These are phyloP conservation scores for Podospora pseudopauciseta DNA, from an alignment of 495 filamentous ascomycete species.

Conservation along the genomic window DNA sequence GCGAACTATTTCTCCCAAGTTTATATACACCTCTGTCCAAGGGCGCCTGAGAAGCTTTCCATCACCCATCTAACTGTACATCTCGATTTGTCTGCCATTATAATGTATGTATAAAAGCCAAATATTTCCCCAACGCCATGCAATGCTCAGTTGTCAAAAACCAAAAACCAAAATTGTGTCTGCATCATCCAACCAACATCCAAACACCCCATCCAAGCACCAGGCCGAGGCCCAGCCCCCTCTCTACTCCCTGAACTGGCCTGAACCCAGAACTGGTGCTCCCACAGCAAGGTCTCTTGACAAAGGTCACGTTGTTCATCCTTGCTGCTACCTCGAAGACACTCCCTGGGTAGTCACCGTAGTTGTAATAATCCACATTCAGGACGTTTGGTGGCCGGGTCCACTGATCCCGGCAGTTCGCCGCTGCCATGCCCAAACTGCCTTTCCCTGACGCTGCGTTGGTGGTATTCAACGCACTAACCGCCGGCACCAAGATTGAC, in stretches of 20 bases:
- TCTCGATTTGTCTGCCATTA: background rate
- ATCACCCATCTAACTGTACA: background rate
- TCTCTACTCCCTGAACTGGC: slow-evolving; percentile 4
- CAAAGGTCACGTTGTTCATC: slow-evolving; percentile 82
- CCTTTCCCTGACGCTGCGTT: slow-evolving; percentile 64
- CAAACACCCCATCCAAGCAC: slow-evolving; percentile 18
- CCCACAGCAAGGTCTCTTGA: slow-evolving; percentile 68
- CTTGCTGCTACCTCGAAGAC: slow-evolving; percentile 87
- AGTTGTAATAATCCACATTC: slow-evolving; percentile 86
- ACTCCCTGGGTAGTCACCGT: slow-evolving; percentile 63
- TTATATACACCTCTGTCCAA: no score
- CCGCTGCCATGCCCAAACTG: slow-evolving; percentile 66
- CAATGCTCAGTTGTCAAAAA: slow-evolving; percentile 11
- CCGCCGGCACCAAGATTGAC: slow-evolving; percentile 72
- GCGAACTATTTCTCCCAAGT: no score
- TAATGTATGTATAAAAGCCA: background rate
- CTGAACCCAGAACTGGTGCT: slow-evolving; percentile 25
- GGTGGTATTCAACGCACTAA: slow-evolving; percentile 59
- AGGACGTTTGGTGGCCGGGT: slow-evolving; percentile 76
- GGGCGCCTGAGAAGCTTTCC: no score
- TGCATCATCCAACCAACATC: slow-evolving; percentile 8
- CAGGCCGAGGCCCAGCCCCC: slow-evolving; percentile 11
- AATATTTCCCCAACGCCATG: slow-evolving; percentile 13
- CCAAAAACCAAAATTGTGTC: background rate
- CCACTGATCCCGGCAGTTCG: slow-evolving; percentile 66